Evolutionary conservation across 2,329 filamentous ascomycete genomes (phyloP).

Genomic region (Cladophialophora exuberans): DNA sequence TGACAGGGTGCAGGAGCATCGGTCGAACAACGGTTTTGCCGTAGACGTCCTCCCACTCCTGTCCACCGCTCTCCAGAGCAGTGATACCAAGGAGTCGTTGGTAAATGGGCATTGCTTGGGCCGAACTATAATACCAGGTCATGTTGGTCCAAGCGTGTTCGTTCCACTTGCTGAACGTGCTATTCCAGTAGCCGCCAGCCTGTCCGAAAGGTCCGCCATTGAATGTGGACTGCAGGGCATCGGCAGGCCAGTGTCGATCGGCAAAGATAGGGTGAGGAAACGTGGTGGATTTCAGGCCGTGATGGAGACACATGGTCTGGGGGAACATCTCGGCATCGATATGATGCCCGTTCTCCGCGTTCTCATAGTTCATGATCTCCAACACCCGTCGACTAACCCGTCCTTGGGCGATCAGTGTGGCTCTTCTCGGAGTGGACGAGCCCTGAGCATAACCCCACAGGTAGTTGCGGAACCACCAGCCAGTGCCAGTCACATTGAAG

Average conservation of each 20-base stretch:
- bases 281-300: conserved; percentile 78
- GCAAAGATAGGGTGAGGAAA: conserved; percentile 80
- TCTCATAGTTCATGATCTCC: conserved; percentile 77
- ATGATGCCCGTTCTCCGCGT: conserved; percentile 68
- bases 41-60: conserved; percentile 37
- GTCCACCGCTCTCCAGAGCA: conserved; percentile 33
- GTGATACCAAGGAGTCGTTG: conserved; percentile 38
- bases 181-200: conserved; percentile 38
- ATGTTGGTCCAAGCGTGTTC: conserved; percentile 39
- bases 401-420: conserved; percentile 77
- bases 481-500: conserved; percentile 72
- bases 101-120: conserved; percentile 38
- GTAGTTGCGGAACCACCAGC: conserved; percentile 59
- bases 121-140: conserved; percentile 41
- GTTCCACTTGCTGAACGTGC: conserved; percentile 40
- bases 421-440: conserved; percentile 67
- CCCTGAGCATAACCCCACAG: conserved; percentile 47
- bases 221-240: conserved; percentile 38
- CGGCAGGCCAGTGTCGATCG: conserved; percentile 67
- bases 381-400: conserved; percentile 72
- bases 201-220: conserved; percentile 39
- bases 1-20: conserved; percentile 40
- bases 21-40: conserved; percentile 36
- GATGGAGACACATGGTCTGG: conserved; percentile 71
- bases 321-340: conserved; percentile 82